Evolutionary conservation across 75 land plant genomes (phyloP), one percentile per base, ranked within the genome.

Genomic region (Larix kaempferi): DNA sequence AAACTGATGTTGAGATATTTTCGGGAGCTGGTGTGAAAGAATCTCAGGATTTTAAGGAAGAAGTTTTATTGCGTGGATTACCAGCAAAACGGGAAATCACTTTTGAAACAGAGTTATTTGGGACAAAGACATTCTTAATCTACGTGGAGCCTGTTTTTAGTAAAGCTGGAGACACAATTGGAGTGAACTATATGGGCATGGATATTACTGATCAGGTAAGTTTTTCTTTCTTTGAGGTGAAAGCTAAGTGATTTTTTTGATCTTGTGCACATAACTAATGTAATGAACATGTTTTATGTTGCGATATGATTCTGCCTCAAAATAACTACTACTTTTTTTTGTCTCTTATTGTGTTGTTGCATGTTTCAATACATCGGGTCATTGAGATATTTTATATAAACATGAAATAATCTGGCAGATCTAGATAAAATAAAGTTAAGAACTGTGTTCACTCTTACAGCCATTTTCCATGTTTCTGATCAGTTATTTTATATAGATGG

Each of bases 101-200:
- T 7, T 94, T 90, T 76, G 86, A 92, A 29, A 90, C 94, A 3
- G 90, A 86, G 27, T 79, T 92, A 23, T 94, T 92, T 86, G 98
- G 98, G 16, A 73, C 75, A 29, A 94, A 94, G 76, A 92, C 95
- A 56, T 94, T 94, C 64, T 78, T 94, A 76, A 90, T 90, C 37
- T 84, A 85, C 80, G 92, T 88, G 13, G 97, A 94, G 82, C 97
- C 97, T 56, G 97, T 94, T 22, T 88, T 94, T 69, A 94, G 82
- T 85, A 90, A 88, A 73, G 67, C 85, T 35, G 92, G 91, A 57
- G 92, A 94, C 25, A 83, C 89, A 1, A 90, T 94, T 41, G 97
- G 97, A 56, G 79, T 94, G n/a, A 94, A 94, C 61, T 90, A 91
- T 69, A 82, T 92, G 84, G 92, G 92, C 5, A 86, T 94, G 97